A percentile compares a stretch with the other conserved stretches of the same genome.
Conservation (phyloP, 495 filamentous ascomycete genomes). For the Lasiosphaeria hispida region DNA sequence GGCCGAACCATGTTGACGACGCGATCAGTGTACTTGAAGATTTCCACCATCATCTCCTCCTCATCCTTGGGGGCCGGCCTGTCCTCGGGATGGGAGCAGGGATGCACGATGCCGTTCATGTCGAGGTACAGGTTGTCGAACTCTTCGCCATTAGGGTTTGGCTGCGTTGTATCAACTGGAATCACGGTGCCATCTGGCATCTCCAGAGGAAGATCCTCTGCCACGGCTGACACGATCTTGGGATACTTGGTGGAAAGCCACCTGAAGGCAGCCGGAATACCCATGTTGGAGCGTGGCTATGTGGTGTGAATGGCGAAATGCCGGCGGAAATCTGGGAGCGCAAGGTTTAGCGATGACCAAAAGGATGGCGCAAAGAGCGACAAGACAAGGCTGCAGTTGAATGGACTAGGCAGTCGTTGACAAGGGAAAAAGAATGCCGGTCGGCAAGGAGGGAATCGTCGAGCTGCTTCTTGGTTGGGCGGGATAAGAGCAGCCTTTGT, state of each 20-base stretch:
- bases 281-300: conserved; percentile 58
- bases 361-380: too few species aligned
- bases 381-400: too few species aligned
- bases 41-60: conserved; percentile 98
- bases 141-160: conserved; percentile 97
- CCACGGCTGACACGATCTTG: conserved; percentile 88
- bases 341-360: too few species aligned
- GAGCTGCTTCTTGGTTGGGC: too few species aligned
- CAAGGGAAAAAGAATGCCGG: too few species aligned
- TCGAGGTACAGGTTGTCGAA: conserved; percentile 97
- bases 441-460: too few species aligned
- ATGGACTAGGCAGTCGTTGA: too few species aligned
- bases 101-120: conserved; percentile 99
- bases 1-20: conserved; percentile 98
- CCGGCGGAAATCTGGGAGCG: too few species aligned
- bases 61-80: conserved; percentile 85
- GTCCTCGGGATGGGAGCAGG: conserved; percentile 96
- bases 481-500: background rate
- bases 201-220: conserved; percentile 76
- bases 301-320: too few species aligned
- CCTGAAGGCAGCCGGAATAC: conserved; percentile 89
- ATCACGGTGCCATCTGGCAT: conserved; percentile 75
- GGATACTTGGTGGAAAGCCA: conserved; percentile 96
- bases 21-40: conserved; percentile 95
- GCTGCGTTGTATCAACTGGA: conserved; percentile 76